Evolutionary conservation across 2,329 filamentous ascomycete species (phyloP).

Genomic region (Thermomyces lanuginosus): DNA sequence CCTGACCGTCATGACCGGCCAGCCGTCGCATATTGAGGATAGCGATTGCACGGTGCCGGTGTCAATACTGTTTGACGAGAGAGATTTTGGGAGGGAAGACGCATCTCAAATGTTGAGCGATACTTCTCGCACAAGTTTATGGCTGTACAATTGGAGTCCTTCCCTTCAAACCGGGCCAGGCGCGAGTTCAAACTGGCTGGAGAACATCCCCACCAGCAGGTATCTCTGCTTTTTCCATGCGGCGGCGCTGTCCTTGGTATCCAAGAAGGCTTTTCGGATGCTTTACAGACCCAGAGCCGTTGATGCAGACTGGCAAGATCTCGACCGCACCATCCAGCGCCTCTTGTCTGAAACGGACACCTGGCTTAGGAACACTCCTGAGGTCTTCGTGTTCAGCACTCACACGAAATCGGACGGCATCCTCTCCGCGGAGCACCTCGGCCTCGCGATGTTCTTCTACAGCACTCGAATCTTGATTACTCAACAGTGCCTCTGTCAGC

Average conservation of each 20-base stretch:
- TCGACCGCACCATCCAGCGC: constrained; percentile 22
- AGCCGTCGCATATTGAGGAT: constrained; percentile 28
- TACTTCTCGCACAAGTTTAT: constrained; percentile 9
- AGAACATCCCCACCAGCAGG: constrained; percentile 19
- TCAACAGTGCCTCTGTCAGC: constrained; percentile 27
- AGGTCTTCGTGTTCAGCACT: constrained; percentile 25
- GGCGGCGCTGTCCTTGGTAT: constrained; percentile 20
- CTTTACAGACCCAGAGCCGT: constrained; percentile 24
- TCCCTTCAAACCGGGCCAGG: constrained; percentile 8
- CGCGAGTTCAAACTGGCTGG: constrained; percentile 16
- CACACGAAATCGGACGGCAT: constrained; percentile 21
- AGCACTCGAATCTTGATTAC: constrained; percentile 28
- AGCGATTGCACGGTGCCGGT: constrained; percentile 27
- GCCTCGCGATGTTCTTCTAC: constrained; percentile 28
- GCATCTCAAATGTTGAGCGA: constrained; percentile 15
- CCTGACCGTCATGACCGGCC: constrained; percentile 28
- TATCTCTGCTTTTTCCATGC: constrained; percentile 27
- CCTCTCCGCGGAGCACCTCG: constrained; percentile 22
- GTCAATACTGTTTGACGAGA: constrained; percentile 26
- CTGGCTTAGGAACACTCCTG: constrained; percentile 25
- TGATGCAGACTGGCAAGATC: constrained; percentile 21
- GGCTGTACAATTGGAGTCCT: constrained; percentile 10
- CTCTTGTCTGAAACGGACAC: constrained; percentile 22
- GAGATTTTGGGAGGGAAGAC: constrained; percentile 21
- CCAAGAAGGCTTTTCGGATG: constrained; percentile 21